Base-by-base conservation (phyloP, 2,329 filamentous ascomycete genomes). In the Aspergillus ustus region DNA sequence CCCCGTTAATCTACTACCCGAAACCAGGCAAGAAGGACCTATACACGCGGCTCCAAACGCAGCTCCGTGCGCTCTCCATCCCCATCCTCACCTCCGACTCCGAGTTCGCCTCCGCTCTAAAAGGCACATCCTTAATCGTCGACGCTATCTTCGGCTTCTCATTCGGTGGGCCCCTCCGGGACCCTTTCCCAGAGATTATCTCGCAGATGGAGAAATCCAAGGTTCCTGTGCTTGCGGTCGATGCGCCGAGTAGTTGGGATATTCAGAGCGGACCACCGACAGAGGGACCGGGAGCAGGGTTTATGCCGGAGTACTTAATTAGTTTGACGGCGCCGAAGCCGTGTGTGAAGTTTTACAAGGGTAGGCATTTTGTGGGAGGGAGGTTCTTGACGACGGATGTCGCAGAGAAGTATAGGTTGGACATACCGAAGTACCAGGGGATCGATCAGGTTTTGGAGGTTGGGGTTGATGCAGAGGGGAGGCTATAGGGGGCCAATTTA, bases 141-240 rank as follows among this genome's bases (percentile, higher is more conserved):
- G 95, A 99, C 77, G 92, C 95, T 9, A 92, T 99, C 64, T 99
- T 99, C 73, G 93, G 91, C 7, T 99, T 99, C 81, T 95, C 91
- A 63, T 99, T 99, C 80, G 89, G 89, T 1, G 94, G 93, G 7
- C 89, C 95, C 66, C 89, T 99, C 57, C 89, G 95, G n/a, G 92
- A 96, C 67, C 95, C 95, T 1, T 99, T 98, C 73, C 89, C 89
- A 0, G 83, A 84, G 0, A 90, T 97, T 15, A 96, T 99, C 69
- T 81, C 85, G 63, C 88, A 90, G 7, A 83, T 99, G 43, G 87
- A 92, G 68, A 83, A 88, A 46, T 90, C 91, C 5, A 84, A 84
- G 28, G 72, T 95, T 7, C 91, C 93, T 0, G 90, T 98, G 0
- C 89, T 95, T 2, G 91, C 92, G 2, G 91, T 99, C 22, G 95